Base-by-base conservation (phyloP, 2,329 filamentous ascomycete species). In the Aureobasidium uvarum region DNA sequence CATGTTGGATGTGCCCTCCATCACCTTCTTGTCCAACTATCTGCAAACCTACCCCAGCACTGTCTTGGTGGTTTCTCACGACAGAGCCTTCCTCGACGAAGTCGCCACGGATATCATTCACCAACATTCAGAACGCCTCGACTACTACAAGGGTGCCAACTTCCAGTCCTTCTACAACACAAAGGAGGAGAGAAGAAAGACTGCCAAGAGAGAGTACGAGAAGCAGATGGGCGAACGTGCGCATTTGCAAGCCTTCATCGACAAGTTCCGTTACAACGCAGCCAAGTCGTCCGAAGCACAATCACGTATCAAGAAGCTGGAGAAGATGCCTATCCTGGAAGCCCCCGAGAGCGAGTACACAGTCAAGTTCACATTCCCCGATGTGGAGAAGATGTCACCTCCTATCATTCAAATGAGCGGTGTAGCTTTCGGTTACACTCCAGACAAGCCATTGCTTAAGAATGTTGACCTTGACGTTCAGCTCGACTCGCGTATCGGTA, bases 1-100 rank as follows among this genome's bases (percentile, higher is more conserved):
- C 87, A 98, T 98, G 94, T 92, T 99, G 91, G 95, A 98, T 80
- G 95, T 99, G 66, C 95, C 95, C n/a, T 98, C 95, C 28, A 98
- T 99, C 75, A 96, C 95, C 65, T 99, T 98, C 86, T 85, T 99
- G 76, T 90, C 94, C 55, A 94, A 93, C 74, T 99, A 99, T 75
- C 89, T 99, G 10, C 93, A 97, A 77, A 83, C 83, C 56, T 99
- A 99, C 75, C 94, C 94, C 45, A 96, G 92, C 78, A 98, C 95
- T 1, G 88, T 99, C 33, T 84, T 99, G 16, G 94, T 99, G 63
- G 95, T 99, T 69, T 96, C 92, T 77, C 95, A 99, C 90, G 95
- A 99, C 86, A 88, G 95, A 84, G 93, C 95, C 0, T 99, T 99
- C 85, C 84, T 99, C 72, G 97, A 99, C 81, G 95, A 99, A 80